A percentile compares a stretch with the other conserved stretches of the same genome.
Evolutionary conservation across 208 protist genomes (phyloP).

Genomic region (Leptomonas pyrrhocoris): DNA sequence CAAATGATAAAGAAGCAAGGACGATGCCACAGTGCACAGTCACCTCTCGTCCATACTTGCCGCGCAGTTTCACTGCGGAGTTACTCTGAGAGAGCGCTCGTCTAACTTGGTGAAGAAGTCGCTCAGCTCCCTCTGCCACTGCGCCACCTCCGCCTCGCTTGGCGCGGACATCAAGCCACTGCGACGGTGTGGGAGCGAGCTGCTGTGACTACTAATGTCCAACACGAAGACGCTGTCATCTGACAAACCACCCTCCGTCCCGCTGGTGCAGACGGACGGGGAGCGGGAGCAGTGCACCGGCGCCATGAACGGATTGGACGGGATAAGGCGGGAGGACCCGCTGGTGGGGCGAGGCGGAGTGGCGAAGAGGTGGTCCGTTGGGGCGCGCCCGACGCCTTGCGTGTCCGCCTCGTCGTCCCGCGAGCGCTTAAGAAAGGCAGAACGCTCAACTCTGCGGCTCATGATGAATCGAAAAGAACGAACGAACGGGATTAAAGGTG

Average conservation of each 20-base stretch:
- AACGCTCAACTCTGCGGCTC: neutral
- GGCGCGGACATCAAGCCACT: conserved; percentile 12
- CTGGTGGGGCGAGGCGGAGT: conserved; percentile 30
- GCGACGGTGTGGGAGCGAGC: conserved; percentile 14
- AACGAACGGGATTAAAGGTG: neutral
- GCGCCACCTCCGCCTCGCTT: conserved; percentile 37
- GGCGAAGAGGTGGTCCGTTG: conserved; percentile 32
- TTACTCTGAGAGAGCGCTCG: conserved; percentile 38
- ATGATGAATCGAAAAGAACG: conserved; percentile 8
- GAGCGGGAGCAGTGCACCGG: conserved; percentile 35
- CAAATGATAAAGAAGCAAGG: conserved; percentile 1
- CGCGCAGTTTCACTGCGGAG: conserved; percentile 1
- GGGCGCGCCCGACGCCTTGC: neutral
- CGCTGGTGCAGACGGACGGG: conserved; percentile 38
- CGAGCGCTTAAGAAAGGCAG: conserved; percentile 17
- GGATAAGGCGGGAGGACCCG: conserved; percentile 17
- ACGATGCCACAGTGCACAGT: neutral
- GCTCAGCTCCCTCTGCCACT: conserved; percentile 49
- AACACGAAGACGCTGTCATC: conserved; percentile 51
- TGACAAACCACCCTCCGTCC: conserved; percentile 43
- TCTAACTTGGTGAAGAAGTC: conserved; percentile 56
- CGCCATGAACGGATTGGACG: conserved; percentile 35
- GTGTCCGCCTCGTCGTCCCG: conserved; percentile 17
- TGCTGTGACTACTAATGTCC: conserved; percentile 31
- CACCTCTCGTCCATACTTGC: neutral